Base-by-base conservation (phyloP, 2,329 filamentous ascomycete species). In the Plenodomus biglobosus region DNA sequence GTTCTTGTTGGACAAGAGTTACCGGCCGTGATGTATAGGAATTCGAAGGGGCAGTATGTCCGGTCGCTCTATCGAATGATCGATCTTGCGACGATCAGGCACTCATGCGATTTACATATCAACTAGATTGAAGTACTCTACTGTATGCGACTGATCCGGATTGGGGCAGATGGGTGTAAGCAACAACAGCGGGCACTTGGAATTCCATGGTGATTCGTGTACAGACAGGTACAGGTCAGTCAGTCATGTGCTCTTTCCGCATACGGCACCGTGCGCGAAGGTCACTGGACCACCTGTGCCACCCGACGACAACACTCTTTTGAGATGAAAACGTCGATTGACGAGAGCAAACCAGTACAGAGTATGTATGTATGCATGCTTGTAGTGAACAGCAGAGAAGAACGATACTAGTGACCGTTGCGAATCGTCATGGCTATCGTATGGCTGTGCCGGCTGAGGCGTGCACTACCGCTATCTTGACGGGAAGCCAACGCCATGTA, bases 371-470 rank as follows among this genome's bases (percentile, higher is more conserved):
- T 10, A 15, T 10, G 27, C n/a, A n/a, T n/a, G n/a, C n/a, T n/a
- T n/a, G n/a, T n/a, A n/a, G n/a, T 32, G 11, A 11, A 32, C 13
- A 32, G 6, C 27, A 32, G 27, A 32, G 27, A 11, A 11, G 22
- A 5, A 11, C 22, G 6, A 24, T n/a, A n/a, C n/a, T 6, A 24
- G 22, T 11, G 11, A 24, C 22, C 22, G 22, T 24, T 24, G 11
- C 22, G 22, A 32, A 11, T 32, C 6, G 13, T 3, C 27, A 6
- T 32, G 6, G 11, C 27, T 11, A 32, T 32, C 27, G 27, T 15
- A 32, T 32, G 7, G 27, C 27, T 15, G 11, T 32, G 27, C 27
- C 27, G 55, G 55, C 36, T 55, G 55, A 38, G 55, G 55, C 55
- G 49, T 38, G 34, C 44, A 42, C 44, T 42, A 32, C 13, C 8